Conservation (phyloP, 306 rosid species). For the Amphicarpaea edgeworthii region DNA sequence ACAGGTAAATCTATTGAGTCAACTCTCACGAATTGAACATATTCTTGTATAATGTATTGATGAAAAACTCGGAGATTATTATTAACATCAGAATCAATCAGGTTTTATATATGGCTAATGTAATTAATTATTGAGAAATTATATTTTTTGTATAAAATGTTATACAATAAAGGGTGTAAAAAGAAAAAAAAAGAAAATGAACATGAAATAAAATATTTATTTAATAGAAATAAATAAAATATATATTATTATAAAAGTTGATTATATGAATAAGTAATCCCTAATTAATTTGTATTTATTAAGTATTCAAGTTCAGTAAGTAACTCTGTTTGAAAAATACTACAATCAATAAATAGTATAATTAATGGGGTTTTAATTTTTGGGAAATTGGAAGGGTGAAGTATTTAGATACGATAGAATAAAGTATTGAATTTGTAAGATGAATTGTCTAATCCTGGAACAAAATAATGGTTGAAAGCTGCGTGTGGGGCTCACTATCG, state of each 20-base stretch:
- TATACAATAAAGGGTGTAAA: not conserved
- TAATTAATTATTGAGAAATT: no score
- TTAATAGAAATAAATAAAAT: no score
- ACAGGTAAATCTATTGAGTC: no score
- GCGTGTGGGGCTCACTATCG: not conserved
- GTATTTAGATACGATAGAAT: slow-evolving; percentile 29
- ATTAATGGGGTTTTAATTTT: not conserved
- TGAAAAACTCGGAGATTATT: no score
- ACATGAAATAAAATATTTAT: no score
- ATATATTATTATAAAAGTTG: no score
- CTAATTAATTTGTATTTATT: not conserved
- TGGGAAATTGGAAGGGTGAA: not conserved
- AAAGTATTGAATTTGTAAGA: slow-evolving; percentile 26
- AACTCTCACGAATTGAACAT: no score
- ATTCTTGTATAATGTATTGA: no score
- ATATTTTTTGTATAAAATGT: no score
- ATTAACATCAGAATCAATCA: no score
- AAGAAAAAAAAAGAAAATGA: no score
- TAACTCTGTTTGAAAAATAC: not conserved
- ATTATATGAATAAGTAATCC: not conserved
- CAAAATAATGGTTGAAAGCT: slow-evolving; percentile 31
- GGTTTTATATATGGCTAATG: no score
- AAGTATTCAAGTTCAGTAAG: not conserved
- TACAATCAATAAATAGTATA: not conserved
- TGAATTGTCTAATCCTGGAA: slow-evolving; percentile 39